Base-by-base conservation (phyloP, 768 basidiomycete species). In the Mrakia gelida region DNA sequence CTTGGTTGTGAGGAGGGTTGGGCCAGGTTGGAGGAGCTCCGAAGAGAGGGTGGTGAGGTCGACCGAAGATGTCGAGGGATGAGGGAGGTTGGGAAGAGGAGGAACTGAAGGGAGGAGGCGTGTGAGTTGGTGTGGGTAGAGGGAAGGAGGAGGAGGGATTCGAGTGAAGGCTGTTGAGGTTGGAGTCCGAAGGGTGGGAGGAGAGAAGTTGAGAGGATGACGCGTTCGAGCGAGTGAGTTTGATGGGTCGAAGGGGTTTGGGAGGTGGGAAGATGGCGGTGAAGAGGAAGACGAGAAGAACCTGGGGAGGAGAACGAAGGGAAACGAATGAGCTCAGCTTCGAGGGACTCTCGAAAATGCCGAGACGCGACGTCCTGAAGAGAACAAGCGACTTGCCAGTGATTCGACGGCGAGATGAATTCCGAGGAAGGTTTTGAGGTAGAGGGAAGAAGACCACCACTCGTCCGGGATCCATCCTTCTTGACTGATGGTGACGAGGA, bases 41-140 rank as follows among this genome's bases (percentile, higher is more conserved):
- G 34, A 73, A 73, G 71, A 73, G 71, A 3, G 71, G 71, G 34
- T 73, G 71, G 15, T 73, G 71, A 28, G 71, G 71, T 28, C 71
- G 28, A 11, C 71, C 71, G 13, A 73, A 73, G 56, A 54, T 56
- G 45, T 73, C 71, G 45, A 73, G 49, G 16, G 21, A 32, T 1
- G 71, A 52, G 4, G 59, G 59, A 10, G 71, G 45, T 18, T 56
- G 49, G 16, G 49, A 49, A 38, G 38, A 38, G 71, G 41, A 73
- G 2, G 28, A 41, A 23, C 23, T 8, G 41, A 32, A 30, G 23
- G 45, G 56, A 23, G 45, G 16, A 9, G 71, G 56, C 18, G 63
- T 59, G 11, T 26, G 13, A 28, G 59, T 52, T 52, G 59, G 9
- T 1, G 59, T 26, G n/a, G n/a, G 59, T n/a, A 59, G 63, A 23